Evolutionary conservation across 2,329 filamentous ascomycete genomes (phyloP).

Genomic region (Colletotrichum lentis): DNA sequence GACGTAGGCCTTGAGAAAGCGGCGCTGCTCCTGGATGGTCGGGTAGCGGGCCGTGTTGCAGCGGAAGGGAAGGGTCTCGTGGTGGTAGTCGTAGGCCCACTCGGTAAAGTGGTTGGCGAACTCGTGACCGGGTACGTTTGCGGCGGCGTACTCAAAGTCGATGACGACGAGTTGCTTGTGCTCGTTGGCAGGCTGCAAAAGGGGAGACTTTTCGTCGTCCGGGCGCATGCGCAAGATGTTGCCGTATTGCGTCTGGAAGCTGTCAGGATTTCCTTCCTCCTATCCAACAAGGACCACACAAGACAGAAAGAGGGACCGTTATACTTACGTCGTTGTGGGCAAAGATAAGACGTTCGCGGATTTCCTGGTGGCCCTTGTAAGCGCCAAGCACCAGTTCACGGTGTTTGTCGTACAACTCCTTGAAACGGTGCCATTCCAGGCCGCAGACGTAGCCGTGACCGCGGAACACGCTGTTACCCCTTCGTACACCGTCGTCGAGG

Average conservation of each 20-base stretch:
- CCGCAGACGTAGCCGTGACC: slow-evolving; percentile 77
- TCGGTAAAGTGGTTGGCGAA: slow-evolving; percentile 99
- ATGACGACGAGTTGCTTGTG: slow-evolving; percentile 98
- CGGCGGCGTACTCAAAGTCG: slow-evolving; percentile 96
- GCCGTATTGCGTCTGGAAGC: slow-evolving; percentile 87
- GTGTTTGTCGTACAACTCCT: slow-evolving; percentile 77
- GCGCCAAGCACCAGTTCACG: slow-evolving; percentile 74
- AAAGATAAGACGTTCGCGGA: slow-evolving; percentile 84
- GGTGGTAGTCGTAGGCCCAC: slow-evolving; percentile 98
- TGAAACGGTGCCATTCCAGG: slow-evolving; percentile 82
- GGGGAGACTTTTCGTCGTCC: slow-evolving; percentile 79
- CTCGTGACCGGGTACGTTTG: slow-evolving; percentile 85
- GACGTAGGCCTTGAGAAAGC: slow-evolving; percentile 87
- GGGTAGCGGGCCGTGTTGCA: slow-evolving; percentile 79
- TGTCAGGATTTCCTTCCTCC: slow-evolving; percentile 4
- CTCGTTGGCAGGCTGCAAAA: slow-evolving; percentile 87
- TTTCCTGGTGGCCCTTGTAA: slow-evolving; percentile 71
- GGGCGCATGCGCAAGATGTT: slow-evolving; percentile 84
- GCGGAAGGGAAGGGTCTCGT: slow-evolving; percentile 68
- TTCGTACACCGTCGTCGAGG: slow-evolving; percentile 65
- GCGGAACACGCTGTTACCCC: slow-evolving; percentile 44
- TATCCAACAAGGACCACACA: neutral
- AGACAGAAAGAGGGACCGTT: neutral
- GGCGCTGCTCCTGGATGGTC: slow-evolving; percentile 78
- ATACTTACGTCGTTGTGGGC: slow-evolving; percentile 91